Evolutionary conservation across 345 rosid genomes (phyloP).

Genomic region (Salix viminalis): DNA sequence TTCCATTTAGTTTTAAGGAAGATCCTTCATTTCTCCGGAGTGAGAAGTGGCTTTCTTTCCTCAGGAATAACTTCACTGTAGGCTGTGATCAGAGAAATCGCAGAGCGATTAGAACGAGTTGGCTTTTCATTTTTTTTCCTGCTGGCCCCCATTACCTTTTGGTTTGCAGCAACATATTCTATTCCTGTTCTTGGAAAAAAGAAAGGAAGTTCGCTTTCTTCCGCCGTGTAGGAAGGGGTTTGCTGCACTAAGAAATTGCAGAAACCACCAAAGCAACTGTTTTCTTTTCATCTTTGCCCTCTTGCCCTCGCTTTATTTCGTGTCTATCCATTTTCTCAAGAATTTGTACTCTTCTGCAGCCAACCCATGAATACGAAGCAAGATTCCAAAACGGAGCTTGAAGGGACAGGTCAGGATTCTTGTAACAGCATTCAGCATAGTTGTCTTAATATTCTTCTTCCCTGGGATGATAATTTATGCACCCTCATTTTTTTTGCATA

Average conservation of each 20-base stretch:
- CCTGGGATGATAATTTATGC: background rate
- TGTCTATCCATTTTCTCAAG: background rate
- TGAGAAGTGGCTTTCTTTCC: background rate
- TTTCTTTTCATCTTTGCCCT: background rate
- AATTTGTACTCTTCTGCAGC: background rate
- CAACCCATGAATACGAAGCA: background rate
- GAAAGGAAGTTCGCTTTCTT: background rate
- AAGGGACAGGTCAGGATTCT: background rate
- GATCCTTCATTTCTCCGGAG: background rate
- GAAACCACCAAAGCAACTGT: background rate
- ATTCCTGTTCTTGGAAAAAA: background rate
- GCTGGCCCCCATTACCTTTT: background rate
- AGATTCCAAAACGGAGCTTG: background rate
- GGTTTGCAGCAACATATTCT: background rate
- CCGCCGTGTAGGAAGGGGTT: background rate
- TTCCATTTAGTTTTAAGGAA: background rate
- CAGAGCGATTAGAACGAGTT: background rate
- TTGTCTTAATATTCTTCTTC: background rate
- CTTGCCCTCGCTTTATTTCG: background rate
- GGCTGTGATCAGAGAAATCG: background rate
- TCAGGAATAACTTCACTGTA: background rate
- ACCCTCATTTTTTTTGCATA: background rate
- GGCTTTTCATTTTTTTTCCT: background rate
- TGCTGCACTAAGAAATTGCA: background rate
- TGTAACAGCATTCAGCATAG: background rate